Evolutionary conservation across 257 asterid species (phyloP), one percentile per base, ranked within the genome.

Genomic region (Nicotiana noctiflora): DNA sequence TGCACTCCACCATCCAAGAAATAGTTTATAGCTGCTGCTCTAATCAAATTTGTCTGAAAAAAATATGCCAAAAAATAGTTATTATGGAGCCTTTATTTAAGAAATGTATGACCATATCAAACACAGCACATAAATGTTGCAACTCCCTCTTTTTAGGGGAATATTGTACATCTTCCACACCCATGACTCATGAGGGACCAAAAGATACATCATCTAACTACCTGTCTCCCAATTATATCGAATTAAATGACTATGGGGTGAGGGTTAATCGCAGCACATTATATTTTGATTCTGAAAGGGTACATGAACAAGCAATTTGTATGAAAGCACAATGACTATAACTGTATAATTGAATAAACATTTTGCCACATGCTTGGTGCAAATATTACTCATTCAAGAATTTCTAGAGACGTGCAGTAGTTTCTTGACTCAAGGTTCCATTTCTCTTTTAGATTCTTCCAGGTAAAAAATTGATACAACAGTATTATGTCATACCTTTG

Each of bases 1-100:
- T 92, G 97, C 81, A 92, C 85, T 86, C 96, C 98, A 85, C 95
- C 90, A 87, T 93, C 98, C 90, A 92, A 86, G 88, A 96, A 91
- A 90, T 96, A 96, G 93, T 87, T 93, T 83, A 83, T 90, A 29
- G 97, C 98, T 78, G 98, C 98, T 77, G 91, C 82, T 90, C 97
- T 88, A 75, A 96, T 91, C 90, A 92, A 86, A 87, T 88, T 89
- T 82, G 98, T 92, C 98, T 96, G 88, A 46, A 15, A 85, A n/a
- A 84, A 25, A 80, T 29, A 83, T 6, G 70, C 46, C 82, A 79
- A 82, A 12, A 83, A 60, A 25, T 19, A 68, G 32, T 10, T 11
- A 21, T 49, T 49, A 46, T 25, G 61, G 15, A 74, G 8, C 79
- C 61, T 23, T 74, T 23, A 49, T 25, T 37, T 23, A 74, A 23